Base-by-base conservation (phyloP, 2,329 filamentous ascomycete genomes). In the Alternaria solani region DNA sequence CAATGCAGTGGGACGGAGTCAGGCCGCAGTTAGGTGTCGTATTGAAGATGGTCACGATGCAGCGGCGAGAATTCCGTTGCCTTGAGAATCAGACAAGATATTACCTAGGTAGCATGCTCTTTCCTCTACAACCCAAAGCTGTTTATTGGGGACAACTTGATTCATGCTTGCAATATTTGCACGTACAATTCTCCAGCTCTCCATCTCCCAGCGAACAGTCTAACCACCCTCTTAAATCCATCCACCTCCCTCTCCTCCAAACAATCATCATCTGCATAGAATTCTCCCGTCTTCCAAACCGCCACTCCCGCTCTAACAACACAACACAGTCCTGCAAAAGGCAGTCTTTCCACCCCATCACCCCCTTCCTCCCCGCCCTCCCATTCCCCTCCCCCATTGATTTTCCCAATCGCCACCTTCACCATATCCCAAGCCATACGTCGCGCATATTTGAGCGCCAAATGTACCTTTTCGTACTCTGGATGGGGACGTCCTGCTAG, bases 401-500 rank as follows among this genome's bases (percentile, higher is more conserved):
- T 53, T 20, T 55, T 53, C 14, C 42, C 28, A 4, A 62, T 53
- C 5, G 54, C 62, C 7, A 63, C 58, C 30, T 48, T 32, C 9
- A 65, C 60, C 60, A 64, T 65, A 16, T 65, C 62, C 60, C 65
- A 64, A 2, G 65, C 62, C 65, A 67, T 67, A 38, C 56, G 55
- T 9, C 62, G 53, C 16, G 65, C 65, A 23, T 53, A 56, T 5
- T 62, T 55, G 4, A 63, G 58, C 11, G 65, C 58, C 20, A 65
- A 42, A 18, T 59, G 48, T 4, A 60, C 58, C 26, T 62, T 67
- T 1, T 26, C 23, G 18, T 55, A 47, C 2, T 49, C 54, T 16
- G 34, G 14, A 16, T n/a, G 14, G 5, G 34, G 34, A 36, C 34
- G 12, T 36, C 16, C 12, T 36, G 34, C 16, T 36, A 36, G 34